Evolutionary conservation across 2,329 filamentous ascomycete genomes (phyloP).

Genomic region (Aspergillus sojae): DNA sequence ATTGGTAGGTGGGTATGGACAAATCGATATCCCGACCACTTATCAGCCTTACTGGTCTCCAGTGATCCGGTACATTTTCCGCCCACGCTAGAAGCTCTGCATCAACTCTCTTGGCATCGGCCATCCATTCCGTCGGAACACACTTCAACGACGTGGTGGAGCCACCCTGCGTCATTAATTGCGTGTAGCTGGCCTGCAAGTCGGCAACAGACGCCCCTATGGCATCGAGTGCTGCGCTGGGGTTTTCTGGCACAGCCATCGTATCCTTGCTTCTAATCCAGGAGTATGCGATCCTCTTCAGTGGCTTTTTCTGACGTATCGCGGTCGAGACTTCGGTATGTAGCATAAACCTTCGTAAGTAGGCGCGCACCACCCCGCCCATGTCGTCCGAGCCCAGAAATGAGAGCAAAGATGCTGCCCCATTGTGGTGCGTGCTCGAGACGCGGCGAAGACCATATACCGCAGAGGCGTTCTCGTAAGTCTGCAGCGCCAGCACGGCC

Average conservation of each 20-base stretch:
- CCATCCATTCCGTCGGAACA: no score
- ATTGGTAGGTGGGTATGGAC: slow-evolving; percentile 25
- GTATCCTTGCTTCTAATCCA: background rate
- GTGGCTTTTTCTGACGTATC: background rate
- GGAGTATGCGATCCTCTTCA: background rate
- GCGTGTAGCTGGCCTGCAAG: background rate
- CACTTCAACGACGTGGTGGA: no score
- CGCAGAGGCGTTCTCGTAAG: background rate
- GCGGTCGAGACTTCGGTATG: background rate
- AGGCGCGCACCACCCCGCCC: background rate
- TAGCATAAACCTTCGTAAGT: background rate
- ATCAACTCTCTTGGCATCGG: background rate
- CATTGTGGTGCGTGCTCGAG: background rate
- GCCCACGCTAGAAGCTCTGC: background rate
- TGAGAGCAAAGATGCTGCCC: background rate
- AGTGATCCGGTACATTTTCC: background rate
- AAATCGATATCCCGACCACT: slow-evolving; percentile 21
- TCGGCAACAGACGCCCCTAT: background rate
- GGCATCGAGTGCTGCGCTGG: no score
- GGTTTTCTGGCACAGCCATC: background rate
- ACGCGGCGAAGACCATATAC: background rate
- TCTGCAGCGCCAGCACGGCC: background rate
- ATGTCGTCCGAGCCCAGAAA: background rate
- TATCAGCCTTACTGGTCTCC: slow-evolving; percentile 14
- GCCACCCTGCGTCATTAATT: no score